Base-by-base conservation (phyloP, 1,139 yeast species). In the Hemisphaericaspora subhashii region DNA sequence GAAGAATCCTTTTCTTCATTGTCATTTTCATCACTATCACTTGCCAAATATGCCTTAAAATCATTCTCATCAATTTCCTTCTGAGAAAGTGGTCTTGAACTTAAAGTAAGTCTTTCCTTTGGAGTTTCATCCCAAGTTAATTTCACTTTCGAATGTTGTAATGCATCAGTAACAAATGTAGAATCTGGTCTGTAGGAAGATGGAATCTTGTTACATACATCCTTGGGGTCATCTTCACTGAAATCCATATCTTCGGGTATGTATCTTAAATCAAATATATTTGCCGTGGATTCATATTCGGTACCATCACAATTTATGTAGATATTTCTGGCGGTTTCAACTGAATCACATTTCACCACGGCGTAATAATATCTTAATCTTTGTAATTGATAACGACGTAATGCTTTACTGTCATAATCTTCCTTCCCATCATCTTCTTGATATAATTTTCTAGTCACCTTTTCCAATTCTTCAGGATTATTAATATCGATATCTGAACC, bases 101-200 rank as follows among this genome's bases (percentile, higher is more conserved):
- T 79, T 39, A 90, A 62, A 41, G 86, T 81, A n/a, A 81, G 62
- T 58, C 98, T 78, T 54, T 89, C 97, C 44, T 81, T 83, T 3
- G 98, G 98, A 0, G 98, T 94, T 63, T 92, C 98, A 62, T 94
- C 99, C 98, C 98, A 90, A 0, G 97, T 89, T 47, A 90, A 72
- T 57, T 87, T 87, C 35, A 90, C 97, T 55, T 88, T 89, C 11
- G 96, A 88, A 58, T 88, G 96, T 57, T 89, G 96, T 43, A 90
- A 72, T 0, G 97, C 97, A 62, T 87, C 96, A 2, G 97, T 94
- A 25, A 87, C 87, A 63, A 92, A 94, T 3, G 65, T 57, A 10
- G 82, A 75, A 39, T 71, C 72, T n/a, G 98, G 98, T 51, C 79
- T 82, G 61, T 92, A 94, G 37, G 77, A 77, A 3, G 81, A 68